Evolutionary conservation across 2,329 filamentous ascomycete species (phyloP), one percentile per base, ranked within the genome.

Genomic region (Cryphonectria japonica): DNA sequence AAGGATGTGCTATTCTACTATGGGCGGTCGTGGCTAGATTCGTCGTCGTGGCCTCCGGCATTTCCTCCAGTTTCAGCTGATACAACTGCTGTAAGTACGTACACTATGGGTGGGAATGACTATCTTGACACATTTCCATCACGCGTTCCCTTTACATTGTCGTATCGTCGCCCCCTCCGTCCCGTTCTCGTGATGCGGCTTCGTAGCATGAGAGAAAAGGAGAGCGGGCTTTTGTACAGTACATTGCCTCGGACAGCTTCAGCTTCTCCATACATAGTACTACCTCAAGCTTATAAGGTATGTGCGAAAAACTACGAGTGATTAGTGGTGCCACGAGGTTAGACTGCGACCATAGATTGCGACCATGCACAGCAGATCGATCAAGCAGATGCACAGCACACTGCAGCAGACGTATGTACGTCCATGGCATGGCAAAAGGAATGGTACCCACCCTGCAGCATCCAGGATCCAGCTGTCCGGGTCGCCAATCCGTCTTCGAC

Each of bases 51-150:
- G 13, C 54, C 14, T 59, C 54, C 54, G 54, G 54, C 29, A 14
- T 29, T 13, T 57, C 26, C 52, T 26, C 26, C 26, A 14, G 11
- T 13, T 50, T 50, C 22, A 54, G 52, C 52, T 54, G 52, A 29
- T 57, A 29, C 43, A 50, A 50, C 16, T 50, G 22, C 37, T 39
- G 37, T 11, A 22, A 8, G 43, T 50, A 19, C 43, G 6, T 50
- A 19, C 6, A 50, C 43, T 50, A 50, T 22, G 16, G 16, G 11
- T 19, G n/a, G 16, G 46, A n/a, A 50, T 50, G 22, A 50, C 22
- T n/a, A 50, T 50, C 22, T 29, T 70, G 50, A 62, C 69, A 65
- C 65, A 63, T 70, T 70, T 29, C 57, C 34, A 63, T 69, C 62
- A 61, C 14, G 29, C 34, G 26, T 19, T 19, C 22, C 13, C 46